phyloP scores from a whole-genome alignment of 179 eudicot genomes.

The Silene vulgaris region DNA sequence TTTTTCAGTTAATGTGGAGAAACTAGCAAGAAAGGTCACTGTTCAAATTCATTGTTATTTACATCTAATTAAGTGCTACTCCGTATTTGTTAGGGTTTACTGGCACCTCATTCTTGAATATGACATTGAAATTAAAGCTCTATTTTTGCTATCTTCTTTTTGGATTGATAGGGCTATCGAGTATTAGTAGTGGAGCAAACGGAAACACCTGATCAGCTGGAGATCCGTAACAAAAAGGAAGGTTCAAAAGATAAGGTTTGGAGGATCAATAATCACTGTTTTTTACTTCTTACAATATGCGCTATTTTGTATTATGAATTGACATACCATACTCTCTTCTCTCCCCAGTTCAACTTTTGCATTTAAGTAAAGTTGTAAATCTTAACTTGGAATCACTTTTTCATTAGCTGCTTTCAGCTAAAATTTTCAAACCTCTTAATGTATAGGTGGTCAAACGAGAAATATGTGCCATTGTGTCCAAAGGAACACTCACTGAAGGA shows the following conservation, averaged over 20 bases:
- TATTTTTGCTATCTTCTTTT: constrained; percentile 9
- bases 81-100: not conserved
- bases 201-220: constrained; percentile 95
- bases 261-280: not conserved
- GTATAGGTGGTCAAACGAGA: constrained; percentile 87
- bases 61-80: not conserved
- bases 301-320: not conserved
- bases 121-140: constrained; percentile 8
- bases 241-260: constrained; percentile 93
- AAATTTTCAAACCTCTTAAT: constrained; percentile 9
- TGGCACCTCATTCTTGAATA: constrained; percentile 1
- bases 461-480: constrained; percentile 87
- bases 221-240: constrained; percentile 66
- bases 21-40: constrained; percentile 94
- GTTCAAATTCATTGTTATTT: too few species aligned
- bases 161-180: constrained; percentile 70
- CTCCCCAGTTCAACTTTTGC: not conserved
- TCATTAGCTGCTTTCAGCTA: not conserved
- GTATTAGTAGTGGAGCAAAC: constrained; percentile 98
- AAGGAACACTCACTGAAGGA: constrained; percentile 93
- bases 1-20: constrained; percentile 71
- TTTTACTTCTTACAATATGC: not conserved
- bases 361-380: too few species aligned
- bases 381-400: not conserved
- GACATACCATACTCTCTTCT: constrained; percentile 2